These are phyloP conservation scores for Wickerhamomyces pijperi DNA, from an alignment of 805 yeast genomes.

Conservation along the genomic window DNA sequence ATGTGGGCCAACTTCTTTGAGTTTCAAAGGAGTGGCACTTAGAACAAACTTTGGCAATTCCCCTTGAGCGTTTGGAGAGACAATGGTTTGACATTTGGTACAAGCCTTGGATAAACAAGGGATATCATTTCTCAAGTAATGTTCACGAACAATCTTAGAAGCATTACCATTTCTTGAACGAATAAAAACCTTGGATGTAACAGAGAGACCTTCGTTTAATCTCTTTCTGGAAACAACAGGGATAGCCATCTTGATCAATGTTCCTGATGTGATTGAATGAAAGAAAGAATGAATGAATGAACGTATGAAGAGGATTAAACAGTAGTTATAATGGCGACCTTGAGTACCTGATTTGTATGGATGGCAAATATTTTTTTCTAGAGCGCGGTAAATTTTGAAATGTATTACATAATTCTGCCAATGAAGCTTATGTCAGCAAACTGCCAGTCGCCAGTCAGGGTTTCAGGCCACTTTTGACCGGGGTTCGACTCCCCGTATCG, in stretches of 20 bases:
- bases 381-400: too few relatives aligned
- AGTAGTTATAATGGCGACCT: too few relatives aligned
- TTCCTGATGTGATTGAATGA: too few relatives aligned
- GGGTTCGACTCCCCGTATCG: conserved; percentile 87
- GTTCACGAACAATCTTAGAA: conserved; percentile 85
- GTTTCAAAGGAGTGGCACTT: conserved; percentile 43
- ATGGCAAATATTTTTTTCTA: too few relatives aligned
- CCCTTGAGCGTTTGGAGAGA: conserved; percentile 57
- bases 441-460: too few relatives aligned
- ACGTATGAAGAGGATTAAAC: too few relatives aligned
- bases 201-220: conserved; percentile 43
- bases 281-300: too few relatives aligned
- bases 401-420: too few relatives aligned
- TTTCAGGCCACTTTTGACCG: too few relatives aligned
- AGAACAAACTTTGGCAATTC: conserved; percentile 56
- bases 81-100: conserved; percentile 40
- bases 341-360: too few relatives aligned
- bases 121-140: conserved; percentile 82
- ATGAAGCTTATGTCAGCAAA: too few relatives aligned
- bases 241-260: conserved; percentile 4
- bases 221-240: conserved; percentile 22
- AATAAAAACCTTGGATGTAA: conserved; percentile 83
- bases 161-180: conserved; percentile 86
- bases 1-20: conserved; percentile 51
- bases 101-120: conserved; percentile 81